phyloP scores from a whole-genome alignment of 805 yeast species.

The Debaryomyces hansenii region DNA sequence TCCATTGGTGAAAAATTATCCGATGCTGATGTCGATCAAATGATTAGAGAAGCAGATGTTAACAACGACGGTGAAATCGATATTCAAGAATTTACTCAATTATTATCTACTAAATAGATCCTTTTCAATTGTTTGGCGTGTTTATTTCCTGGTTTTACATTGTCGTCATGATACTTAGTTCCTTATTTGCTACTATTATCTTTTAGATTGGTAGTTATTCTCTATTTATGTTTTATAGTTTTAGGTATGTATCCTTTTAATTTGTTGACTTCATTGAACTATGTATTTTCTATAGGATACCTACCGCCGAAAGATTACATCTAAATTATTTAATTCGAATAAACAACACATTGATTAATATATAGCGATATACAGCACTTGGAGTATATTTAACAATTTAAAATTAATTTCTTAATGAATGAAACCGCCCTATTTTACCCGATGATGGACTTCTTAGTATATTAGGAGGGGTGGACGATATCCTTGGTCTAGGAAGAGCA shows the following conservation, averaged over 20 bases:
- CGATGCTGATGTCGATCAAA: slow-evolving; percentile 96
- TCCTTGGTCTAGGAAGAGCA: slow-evolving; percentile 20
- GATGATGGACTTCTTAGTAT: slow-evolving; percentile 12
- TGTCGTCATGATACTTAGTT: background rate
- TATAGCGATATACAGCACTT: too few relatives aligned
- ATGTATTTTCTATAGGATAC: background rate
- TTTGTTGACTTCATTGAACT: background rate
- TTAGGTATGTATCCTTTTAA: background rate
- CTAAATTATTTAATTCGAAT: too few relatives aligned
- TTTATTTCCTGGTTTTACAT: background rate
- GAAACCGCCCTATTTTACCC: slow-evolving; percentile 16
- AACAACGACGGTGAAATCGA: slow-evolving; percentile 97
- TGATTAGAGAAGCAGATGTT: slow-evolving; percentile 93
- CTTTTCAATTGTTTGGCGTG: slow-evolving; percentile 1
- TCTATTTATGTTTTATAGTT: background rate
- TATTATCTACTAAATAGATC: slow-evolving; percentile 68
- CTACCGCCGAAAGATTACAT: too few relatives aligned
- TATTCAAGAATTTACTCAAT: slow-evolving; percentile 92
- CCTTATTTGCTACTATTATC: background rate
- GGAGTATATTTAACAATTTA: too few relatives aligned
- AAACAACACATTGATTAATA: too few relatives aligned
- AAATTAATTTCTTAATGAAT: slow-evolving; percentile 13
- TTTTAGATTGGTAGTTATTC: background rate
- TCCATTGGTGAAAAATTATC: slow-evolving; percentile 96
- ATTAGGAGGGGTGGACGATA: slow-evolving; percentile 14